These are phyloP conservation scores for Schrenkiella parvula DNA, from an alignment of 345 rosid species.

Conservation along the genomic window DNA sequence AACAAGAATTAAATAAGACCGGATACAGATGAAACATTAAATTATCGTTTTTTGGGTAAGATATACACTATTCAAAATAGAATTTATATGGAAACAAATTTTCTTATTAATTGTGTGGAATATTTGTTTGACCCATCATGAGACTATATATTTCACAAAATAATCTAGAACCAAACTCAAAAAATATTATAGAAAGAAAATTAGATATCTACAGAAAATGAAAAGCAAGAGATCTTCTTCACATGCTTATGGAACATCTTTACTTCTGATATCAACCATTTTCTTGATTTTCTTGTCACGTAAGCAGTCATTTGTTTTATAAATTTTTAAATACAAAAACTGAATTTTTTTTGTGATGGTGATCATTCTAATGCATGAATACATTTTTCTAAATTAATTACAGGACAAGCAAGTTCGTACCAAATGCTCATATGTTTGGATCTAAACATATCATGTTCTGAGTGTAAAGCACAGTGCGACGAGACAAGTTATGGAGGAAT, in stretches of 20 bases:
- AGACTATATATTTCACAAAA: neutral
- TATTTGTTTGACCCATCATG: neutral
- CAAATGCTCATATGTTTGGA: constrained; percentile 17
- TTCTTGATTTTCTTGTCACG: constrained; percentile 20
- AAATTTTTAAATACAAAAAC: neutral
- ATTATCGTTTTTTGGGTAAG: neutral
- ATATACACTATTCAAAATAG: neutral
- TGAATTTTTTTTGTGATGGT: neutral
- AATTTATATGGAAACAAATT: neutral
- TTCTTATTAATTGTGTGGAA: neutral
- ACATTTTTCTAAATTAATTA: neutral
- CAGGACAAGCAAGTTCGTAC: constrained; percentile 22
- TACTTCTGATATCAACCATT: constrained; percentile 17
- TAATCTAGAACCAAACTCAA: neutral
- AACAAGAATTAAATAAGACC: neutral
- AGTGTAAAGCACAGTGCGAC: constrained; percentile 5
- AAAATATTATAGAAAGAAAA: neutral
- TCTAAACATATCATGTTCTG: neutral
- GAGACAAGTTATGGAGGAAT: constrained; percentile 21
- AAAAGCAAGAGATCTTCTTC: constrained; percentile 1
- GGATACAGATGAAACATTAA: neutral
- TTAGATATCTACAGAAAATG: neutral
- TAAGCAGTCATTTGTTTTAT: constrained; percentile 1
- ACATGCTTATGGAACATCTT: neutral
- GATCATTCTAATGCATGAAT: neutral